These are phyloP conservation scores for Esteya vermicola DNA, from an alignment of 2,329 filamentous ascomycete species.

Conservation along the genomic window DNA sequence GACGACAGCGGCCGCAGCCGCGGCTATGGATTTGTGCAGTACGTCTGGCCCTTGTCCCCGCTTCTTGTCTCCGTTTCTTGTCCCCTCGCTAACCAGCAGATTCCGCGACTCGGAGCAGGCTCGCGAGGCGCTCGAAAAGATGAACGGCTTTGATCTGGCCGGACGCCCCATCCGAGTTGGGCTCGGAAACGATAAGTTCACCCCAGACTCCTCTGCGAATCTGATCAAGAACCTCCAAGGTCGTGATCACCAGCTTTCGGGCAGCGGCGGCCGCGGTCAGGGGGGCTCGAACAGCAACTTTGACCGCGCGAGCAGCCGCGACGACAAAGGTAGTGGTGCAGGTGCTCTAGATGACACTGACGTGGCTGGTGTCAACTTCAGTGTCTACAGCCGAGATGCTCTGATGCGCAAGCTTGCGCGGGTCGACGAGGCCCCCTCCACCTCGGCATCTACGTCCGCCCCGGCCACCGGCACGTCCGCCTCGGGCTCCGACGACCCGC, in stretches of 20 bases:
- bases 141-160: conserved; percentile 98
- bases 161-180: conserved; percentile 95
- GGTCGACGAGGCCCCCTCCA: conserved; percentile 82
- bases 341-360: conserved; percentile 96
- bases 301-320: conserved; percentile 77
- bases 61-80: conserved; percentile 58
- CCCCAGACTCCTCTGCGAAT: conserved; percentile 87
- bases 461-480: too few species aligned
- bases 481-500: too few species aligned
- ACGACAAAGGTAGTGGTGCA: conserved; percentile 81
- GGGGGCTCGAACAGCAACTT: conserved; percentile 47
- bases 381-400: conserved; percentile 95
- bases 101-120: conserved; percentile 84
- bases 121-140: conserved; percentile 90
- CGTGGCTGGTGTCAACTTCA: conserved; percentile 97
- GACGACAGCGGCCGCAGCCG: conserved; percentile 82
- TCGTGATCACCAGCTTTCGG: conserved; percentile 68
- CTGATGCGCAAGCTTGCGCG: conserved; percentile 97
- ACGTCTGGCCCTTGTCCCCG: conserved; percentile 25
- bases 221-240: conserved; percentile 84
- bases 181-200: conserved; percentile 99
- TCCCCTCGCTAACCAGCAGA: conserved; percentile 26
- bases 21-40: conserved; percentile 99
- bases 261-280: conserved; percentile 65
- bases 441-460: too few species aligned